phyloP scores from a whole-genome alignment of 495 filamentous ascomycete genomes.

The Talaromyces stipitatus region DNA sequence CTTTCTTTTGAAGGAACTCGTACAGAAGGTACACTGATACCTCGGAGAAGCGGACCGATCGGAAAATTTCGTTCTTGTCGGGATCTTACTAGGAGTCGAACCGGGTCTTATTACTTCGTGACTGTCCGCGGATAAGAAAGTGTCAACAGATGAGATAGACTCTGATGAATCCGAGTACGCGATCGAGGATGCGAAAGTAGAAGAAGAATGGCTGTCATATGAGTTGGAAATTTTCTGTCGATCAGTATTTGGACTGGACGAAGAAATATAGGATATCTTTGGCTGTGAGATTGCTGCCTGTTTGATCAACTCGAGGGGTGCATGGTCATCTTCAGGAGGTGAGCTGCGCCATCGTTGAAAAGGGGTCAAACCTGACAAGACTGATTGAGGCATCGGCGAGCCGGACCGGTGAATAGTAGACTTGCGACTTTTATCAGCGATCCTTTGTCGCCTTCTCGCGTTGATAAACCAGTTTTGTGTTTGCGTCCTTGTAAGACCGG shows the following conservation, averaged over 20 bases:
- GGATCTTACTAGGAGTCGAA: background rate
- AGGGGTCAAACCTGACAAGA: constrained; percentile 43
- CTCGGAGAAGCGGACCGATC: constrained; percentile 23
- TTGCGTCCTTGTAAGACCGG: constrained; percentile 27
- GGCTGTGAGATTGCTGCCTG: constrained; percentile 28
- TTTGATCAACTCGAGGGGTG: constrained; percentile 24
- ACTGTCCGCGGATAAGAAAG: constrained; percentile 38
- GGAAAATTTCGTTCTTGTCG: constrained; percentile 21
- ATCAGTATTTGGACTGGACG: background rate
- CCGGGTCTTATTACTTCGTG: background rate
- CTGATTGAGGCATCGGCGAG: constrained; percentile 28
- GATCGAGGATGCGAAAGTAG: constrained; percentile 34
- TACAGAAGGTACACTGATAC: constrained; percentile 83
- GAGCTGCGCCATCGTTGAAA: constrained; percentile 75
- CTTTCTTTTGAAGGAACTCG: constrained; percentile 71
- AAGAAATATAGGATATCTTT: constrained; percentile 24
- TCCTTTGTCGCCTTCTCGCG: constrained; percentile 32
- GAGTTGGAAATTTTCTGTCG: constrained; percentile 29
- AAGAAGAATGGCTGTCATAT: constrained; percentile 40
- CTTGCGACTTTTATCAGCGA: background rate
- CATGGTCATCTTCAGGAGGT: constrained; percentile 57
- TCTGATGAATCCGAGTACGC: constrained; percentile 49
- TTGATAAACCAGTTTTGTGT: constrained; percentile 38
- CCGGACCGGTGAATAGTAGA: constrained; percentile 16
- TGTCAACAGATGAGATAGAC: constrained; percentile 47